Percentiles rank a stretch among this genome's conserved stretches.
These are phyloP conservation scores for Lasiosphaeriaceae sp. DNA, from an alignment of 495 filamentous ascomycete species.

Conservation along the genomic window DNA sequence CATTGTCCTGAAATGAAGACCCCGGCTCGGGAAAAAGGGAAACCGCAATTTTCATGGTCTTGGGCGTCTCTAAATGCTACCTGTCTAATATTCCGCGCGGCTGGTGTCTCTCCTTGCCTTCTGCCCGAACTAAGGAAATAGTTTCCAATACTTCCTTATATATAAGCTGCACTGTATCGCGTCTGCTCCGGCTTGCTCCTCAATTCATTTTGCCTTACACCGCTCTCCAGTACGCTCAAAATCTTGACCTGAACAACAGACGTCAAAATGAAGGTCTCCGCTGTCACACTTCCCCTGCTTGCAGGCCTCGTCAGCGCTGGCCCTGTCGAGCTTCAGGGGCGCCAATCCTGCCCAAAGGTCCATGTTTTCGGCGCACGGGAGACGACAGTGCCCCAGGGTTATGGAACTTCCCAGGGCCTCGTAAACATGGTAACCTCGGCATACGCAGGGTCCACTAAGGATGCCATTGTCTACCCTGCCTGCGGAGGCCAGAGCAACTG, in stretches of 20 bases:
- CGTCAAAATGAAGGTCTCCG: slow-evolving; percentile 22
- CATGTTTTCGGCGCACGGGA: slow-evolving; percentile 65
- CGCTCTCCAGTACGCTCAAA: neutral
- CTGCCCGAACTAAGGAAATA: no score
- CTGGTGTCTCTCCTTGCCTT: neutral
- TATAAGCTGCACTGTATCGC: no score
- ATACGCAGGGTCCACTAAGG: slow-evolving; percentile 51
- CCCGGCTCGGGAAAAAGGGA: slow-evolving; percentile 5
- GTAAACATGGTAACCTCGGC: slow-evolving; percentile 51
- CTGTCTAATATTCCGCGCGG: neutral
- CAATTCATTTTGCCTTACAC: no score
- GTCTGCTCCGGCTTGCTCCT: no score
- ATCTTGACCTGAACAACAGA: neutral
- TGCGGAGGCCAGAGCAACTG: slow-evolving; percentile 51
- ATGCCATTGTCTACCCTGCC: slow-evolving; percentile 58
- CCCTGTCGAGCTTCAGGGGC: slow-evolving; percentile 20
- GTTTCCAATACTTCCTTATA: no score
- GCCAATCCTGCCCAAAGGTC: slow-evolving; percentile 46
- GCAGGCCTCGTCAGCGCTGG: slow-evolving; percentile 17
- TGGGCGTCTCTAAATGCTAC: neutral
- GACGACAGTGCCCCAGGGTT: slow-evolving; percentile 54
- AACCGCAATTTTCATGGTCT: neutral
- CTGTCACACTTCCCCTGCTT: slow-evolving; percentile 20
- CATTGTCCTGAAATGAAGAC: slow-evolving; percentile 4
- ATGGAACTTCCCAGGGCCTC: slow-evolving; percentile 48